phyloP scores from a whole-genome alignment of 1,284 basidiomycete species.

The Microbotryum violaceum region DNA sequence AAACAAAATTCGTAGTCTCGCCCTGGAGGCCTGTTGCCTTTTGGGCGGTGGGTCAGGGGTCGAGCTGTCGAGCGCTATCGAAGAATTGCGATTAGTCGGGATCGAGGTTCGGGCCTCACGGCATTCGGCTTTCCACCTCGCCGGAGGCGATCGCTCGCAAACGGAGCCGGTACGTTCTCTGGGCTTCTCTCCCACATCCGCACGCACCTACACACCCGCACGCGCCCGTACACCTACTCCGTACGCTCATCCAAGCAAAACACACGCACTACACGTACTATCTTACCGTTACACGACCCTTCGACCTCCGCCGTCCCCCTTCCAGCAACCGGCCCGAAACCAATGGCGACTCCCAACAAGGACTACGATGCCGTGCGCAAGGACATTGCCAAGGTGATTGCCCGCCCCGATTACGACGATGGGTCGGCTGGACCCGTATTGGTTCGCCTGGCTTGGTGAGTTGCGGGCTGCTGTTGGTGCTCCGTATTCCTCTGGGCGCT shows the following conservation, averaged over 20 bases:
- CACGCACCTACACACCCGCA: neutral
- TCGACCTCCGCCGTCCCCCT: neutral
- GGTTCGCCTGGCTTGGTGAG: conserved; percentile 47
- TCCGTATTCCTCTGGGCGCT: too few species aligned
- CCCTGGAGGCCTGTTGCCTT: too few species aligned
- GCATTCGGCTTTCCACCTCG: too few species aligned
- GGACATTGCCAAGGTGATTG: conserved; percentile 25
- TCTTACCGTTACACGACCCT: neutral
- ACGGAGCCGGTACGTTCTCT: too few species aligned
- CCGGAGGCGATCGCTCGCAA: too few species aligned
- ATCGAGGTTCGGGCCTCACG: too few species aligned
- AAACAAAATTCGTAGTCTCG: too few species aligned
- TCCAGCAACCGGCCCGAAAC: too few species aligned
- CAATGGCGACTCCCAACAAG: conserved; percentile 2
- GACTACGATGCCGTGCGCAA: conserved; percentile 28
- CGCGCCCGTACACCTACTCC: neutral
- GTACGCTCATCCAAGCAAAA: neutral
- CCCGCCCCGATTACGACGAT: conserved; percentile 33
- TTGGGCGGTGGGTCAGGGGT: too few species aligned
- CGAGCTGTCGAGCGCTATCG: too few species aligned
- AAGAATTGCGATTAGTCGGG: too few species aligned
- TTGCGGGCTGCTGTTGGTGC: neutral
- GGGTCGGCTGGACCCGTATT: conserved; percentile 39
- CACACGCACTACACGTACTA: neutral
- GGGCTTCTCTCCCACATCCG: too few species aligned